Evolutionary conservation across 1,284 basidiomycete genomes (phyloP).

Genomic region (Moniliophthora roreri): DNA sequence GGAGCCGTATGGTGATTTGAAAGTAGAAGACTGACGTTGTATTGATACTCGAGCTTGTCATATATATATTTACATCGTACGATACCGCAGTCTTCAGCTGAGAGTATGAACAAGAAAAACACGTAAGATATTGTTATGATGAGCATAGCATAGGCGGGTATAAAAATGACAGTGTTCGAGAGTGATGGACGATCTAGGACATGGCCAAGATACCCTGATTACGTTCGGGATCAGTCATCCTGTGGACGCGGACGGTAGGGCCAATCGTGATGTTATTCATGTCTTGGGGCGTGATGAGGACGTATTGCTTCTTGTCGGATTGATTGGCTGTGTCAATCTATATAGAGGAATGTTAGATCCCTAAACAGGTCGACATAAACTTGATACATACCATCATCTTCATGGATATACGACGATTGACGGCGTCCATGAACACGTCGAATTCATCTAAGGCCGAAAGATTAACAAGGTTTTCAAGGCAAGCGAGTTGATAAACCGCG

Average conservation of each 20-base stretch:
- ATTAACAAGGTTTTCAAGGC: constrained; percentile 7
- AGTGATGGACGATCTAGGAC: constrained; percentile 1
- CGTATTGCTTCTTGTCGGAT: constrained; percentile 85
- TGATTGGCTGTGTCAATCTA: constrained; percentile 86
- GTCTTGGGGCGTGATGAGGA: constrained; percentile 89
- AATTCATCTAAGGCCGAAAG: constrained; percentile 68
- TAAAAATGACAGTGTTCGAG: neutral
- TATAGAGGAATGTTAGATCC: neutral
- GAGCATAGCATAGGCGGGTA: neutral
- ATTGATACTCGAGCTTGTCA: too few species aligned
- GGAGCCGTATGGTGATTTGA: constrained; percentile 87
- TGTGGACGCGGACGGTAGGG: constrained; percentile 65
- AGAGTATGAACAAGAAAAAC: neutral
- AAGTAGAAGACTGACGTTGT: constrained; percentile 61
- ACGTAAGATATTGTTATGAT: neutral
- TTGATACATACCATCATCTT: constrained; percentile 77
- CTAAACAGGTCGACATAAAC: constrained; percentile 1
- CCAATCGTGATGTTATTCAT: constrained; percentile 70
- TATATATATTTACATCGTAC: too few species aligned
- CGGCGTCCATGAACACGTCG: constrained; percentile 95
- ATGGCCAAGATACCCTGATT: constrained; percentile 53
- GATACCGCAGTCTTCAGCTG: too few species aligned
- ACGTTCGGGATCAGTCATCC: constrained; percentile 81
- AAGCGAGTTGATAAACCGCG: constrained; percentile 23
- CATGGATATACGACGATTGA: constrained; percentile 90